Evolutionary conservation across 352 stramenopile genomes (phyloP).

Genomic region (Hyaloperonospora brassicae): DNA sequence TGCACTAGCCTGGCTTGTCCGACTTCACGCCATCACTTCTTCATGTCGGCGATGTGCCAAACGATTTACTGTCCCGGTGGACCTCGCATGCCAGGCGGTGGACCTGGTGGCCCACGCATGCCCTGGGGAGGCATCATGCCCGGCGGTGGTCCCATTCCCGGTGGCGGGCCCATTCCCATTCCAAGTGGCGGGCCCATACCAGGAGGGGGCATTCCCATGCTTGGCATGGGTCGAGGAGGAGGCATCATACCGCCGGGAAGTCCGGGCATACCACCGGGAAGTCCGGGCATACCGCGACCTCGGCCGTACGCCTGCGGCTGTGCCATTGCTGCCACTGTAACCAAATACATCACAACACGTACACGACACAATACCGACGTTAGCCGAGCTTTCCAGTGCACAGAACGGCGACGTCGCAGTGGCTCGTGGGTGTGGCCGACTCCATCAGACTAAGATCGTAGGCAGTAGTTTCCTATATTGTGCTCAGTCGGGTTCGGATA

Average conservation of each 20-base stretch:
- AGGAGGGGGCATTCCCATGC: conserved; percentile 50
- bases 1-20: too few relatives aligned
- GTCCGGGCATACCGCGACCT: conserved; percentile 60
- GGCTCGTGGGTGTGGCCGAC: neutral
- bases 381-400: conserved; percentile 5
- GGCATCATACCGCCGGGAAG: conserved; percentile 56
- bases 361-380: conserved; percentile 6
- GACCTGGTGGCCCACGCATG: conserved; percentile 51
- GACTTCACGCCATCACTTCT: too few relatives aligned
- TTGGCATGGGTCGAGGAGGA: conserved; percentile 48
- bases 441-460: conserved; percentile 87
- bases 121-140: conserved; percentile 71
- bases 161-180: conserved; percentile 73
- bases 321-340: conserved; percentile 66
- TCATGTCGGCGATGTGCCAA: too few relatives aligned
- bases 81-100: conserved; percentile 55
- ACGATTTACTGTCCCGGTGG: conserved; percentile 60
- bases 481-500: conserved; percentile 70
- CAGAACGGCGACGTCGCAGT: neutral
- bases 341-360: conserved; percentile 5
- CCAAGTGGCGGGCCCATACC: conserved; percentile 68
- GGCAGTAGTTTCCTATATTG: conserved; percentile 57
- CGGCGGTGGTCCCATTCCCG: conserved; percentile 67
- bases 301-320: conserved; percentile 74
- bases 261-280: conserved; percentile 52